Percentiles rank a stretch among this genome's conserved stretches.
Evolutionary conservation across 805 yeast genomes (phyloP).

Genomic region (Cyberlindnera americana): DNA sequence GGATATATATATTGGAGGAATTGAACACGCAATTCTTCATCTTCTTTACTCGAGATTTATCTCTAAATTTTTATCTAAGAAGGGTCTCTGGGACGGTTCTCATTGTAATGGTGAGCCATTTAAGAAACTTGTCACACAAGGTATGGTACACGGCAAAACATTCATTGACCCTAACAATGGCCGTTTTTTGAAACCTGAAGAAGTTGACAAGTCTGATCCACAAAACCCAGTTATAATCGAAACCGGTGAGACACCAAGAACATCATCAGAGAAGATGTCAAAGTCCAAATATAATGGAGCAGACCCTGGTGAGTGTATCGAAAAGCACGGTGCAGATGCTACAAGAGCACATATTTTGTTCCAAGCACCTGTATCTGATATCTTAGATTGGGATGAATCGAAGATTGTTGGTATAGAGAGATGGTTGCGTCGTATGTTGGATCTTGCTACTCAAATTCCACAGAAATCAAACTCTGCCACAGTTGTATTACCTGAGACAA

Average conservation of each 20-base stretch:
- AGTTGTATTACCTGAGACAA: background rate
- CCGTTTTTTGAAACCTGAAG: slow-evolving; percentile 74
- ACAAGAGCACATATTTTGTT: slow-evolving; percentile 90
- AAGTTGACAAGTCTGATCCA: slow-evolving; percentile 46
- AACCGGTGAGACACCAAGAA: slow-evolving; percentile 47
- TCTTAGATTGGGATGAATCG: slow-evolving; percentile 84
- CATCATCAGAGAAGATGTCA: slow-evolving; percentile 90
- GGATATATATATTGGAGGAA: slow-evolving; percentile 90
- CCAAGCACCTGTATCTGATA: slow-evolving; percentile 84
- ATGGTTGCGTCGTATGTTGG: slow-evolving; percentile 67
- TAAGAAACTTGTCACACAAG: slow-evolving; percentile 78
- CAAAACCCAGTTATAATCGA: slow-evolving; percentile 42
- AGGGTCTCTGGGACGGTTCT: slow-evolving; percentile 67
- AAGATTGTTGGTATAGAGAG: slow-evolving; percentile 85
- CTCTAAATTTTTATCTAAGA: slow-evolving; percentile 67
- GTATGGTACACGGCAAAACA: slow-evolving; percentile 97
- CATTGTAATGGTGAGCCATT: slow-evolving; percentile 73
- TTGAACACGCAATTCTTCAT: slow-evolving; percentile 95
- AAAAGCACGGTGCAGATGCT: slow-evolving; percentile 85
- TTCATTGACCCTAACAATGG: slow-evolving; percentile 69
- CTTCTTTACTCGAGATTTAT: slow-evolving; percentile 82
- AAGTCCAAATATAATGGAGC: slow-evolving; percentile 95
- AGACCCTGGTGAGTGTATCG: slow-evolving; percentile 77
- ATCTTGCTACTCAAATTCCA: slow-evolving; percentile 20
- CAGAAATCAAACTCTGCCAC: slow-evolving; percentile 1